Base-by-base conservation (phyloP, 768 basidiomycete species). In the Kwoniella sp. region DNA sequence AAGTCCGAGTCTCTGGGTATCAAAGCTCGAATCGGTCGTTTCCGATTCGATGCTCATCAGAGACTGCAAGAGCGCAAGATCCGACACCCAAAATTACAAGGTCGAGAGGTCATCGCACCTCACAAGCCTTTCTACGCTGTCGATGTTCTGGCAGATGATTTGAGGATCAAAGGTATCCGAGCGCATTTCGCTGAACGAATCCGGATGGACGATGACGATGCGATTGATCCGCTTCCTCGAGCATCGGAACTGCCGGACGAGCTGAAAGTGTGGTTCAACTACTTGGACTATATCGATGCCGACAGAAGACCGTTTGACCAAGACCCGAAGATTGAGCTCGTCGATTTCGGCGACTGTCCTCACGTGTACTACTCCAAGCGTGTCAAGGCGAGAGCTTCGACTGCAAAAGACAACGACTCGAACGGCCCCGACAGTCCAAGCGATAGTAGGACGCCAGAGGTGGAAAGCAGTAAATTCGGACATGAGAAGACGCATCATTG, bases 31-130 rank as follows among this genome's bases (percentile, higher is more conserved):
- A 86, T 94, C 38, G 87, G 88, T 37, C 86, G 87, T 54, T 87
- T 96, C 75, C 88, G 90, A 68, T 91, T 90, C 51, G 94, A 97
- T 75, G 85, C 94, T 82, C 94, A 97, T 78, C 93, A 96, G 81
- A 85, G 93, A 56, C 89, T 90, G 66, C 90, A 93, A 82, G 92
- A 94, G 82, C 85, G 85, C 8, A 83, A 83, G 0, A 85, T 88
- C 0, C 82, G 84, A 8, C 87, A 87, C n/a, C 82, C 83, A 58
- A 81, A 84, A 54, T 84, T 87, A 7, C 82, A 86, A 25, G 52
- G 20, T 13, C 84, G 85, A n/a, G 84, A 83, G 22, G 73, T 88
- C 74, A 83, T 85, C 3, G 82, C 87, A 5, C 85, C 86, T 9
- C 88, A 89, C 77, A 96, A 93, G 77, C 86, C 90, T 2, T 91